Conservation (phyloP, 2,329 filamentous ascomycete species). For the Gnomoniopsis smithogilvyi region DNA sequence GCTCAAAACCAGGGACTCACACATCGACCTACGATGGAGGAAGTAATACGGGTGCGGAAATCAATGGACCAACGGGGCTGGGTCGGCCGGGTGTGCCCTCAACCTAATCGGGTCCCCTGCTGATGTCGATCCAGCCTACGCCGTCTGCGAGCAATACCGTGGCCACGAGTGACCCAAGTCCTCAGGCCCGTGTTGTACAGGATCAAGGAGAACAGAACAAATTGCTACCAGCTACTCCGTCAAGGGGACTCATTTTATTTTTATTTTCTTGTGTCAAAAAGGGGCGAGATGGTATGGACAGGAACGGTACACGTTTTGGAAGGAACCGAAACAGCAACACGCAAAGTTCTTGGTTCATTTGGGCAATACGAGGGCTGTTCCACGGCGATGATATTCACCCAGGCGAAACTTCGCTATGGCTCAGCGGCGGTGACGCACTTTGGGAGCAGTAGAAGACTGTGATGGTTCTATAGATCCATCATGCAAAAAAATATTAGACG, state of each 20-base stretch:
- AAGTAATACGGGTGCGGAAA: slow-evolving; percentile 3
- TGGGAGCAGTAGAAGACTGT: slow-evolving; percentile 6
- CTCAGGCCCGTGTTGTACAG: neutral
- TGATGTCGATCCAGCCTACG: neutral
- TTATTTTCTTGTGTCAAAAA: slow-evolving; percentile 15
- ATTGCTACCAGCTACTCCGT: slow-evolving; percentile 6
- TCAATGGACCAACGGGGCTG: neutral
- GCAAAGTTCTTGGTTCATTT: slow-evolving; percentile 11
- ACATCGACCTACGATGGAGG: neutral
- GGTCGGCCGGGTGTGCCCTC: slow-evolving; percentile 5
- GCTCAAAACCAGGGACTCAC: neutral
- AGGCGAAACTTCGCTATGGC: slow-evolving; percentile 10
- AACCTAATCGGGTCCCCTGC: neutral
- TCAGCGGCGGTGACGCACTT: slow-evolving; percentile 9
- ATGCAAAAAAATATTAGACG: neutral
- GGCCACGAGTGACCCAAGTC: neutral
- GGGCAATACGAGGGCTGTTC: slow-evolving; percentile 2
- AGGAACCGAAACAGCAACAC: slow-evolving; percentile 3
- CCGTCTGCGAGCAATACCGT: neutral
- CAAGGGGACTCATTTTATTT: slow-evolving; percentile 7
- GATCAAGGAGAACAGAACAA: slow-evolving; percentile 9
- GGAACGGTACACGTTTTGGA: neutral
- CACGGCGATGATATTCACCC: neutral
- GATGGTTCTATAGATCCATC: neutral
- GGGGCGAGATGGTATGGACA: slow-evolving; percentile 7